A percentile compares a stretch with the other conserved stretches of the same genome.
Conservation (phyloP, 75 land plant species). For the Cryptomeria japonica region DNA sequence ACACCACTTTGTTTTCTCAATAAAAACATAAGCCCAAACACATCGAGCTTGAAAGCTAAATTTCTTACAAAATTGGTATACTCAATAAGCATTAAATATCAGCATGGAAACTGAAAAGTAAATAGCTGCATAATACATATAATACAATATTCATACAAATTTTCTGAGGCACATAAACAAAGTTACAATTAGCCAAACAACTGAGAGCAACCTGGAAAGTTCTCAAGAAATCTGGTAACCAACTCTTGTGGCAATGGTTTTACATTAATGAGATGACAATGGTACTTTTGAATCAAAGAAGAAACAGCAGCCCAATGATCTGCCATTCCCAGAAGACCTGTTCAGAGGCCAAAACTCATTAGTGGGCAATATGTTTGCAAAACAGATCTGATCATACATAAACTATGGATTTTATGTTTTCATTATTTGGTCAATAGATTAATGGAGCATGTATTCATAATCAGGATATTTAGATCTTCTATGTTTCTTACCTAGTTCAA, state of each 20-base stretch:
- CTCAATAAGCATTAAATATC: background rate
- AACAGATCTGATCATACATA: background rate
- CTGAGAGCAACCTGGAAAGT: constrained; percentile 27
- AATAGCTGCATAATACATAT: background rate
- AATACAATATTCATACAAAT: constrained; percentile 8
- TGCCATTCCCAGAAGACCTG: constrained; percentile 34
- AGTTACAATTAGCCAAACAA: constrained; percentile 23
- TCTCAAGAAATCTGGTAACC: constrained; percentile 22
- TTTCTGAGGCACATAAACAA: background rate
- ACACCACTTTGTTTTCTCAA: background rate
- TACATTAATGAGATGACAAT: constrained; percentile 16
- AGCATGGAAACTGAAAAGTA: background rate
- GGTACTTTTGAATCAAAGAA: constrained; percentile 39
- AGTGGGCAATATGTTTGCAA: background rate
- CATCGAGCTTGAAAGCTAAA: background rate
- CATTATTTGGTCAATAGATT: background rate
- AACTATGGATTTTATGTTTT: background rate
- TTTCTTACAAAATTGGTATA: background rate
- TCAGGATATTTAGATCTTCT: constrained; percentile 2
- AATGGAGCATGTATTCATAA: background rate
- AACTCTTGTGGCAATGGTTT: constrained; percentile 22
- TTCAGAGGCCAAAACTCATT: background rate
- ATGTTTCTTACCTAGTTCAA: constrained; percentile 66
- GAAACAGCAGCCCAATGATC: constrained; percentile 16
- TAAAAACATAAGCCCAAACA: background rate